These are phyloP conservation scores for Epichloe festucae DNA, from an alignment of 2,329 filamentous ascomycete genomes.

Conservation along the genomic window DNA sequence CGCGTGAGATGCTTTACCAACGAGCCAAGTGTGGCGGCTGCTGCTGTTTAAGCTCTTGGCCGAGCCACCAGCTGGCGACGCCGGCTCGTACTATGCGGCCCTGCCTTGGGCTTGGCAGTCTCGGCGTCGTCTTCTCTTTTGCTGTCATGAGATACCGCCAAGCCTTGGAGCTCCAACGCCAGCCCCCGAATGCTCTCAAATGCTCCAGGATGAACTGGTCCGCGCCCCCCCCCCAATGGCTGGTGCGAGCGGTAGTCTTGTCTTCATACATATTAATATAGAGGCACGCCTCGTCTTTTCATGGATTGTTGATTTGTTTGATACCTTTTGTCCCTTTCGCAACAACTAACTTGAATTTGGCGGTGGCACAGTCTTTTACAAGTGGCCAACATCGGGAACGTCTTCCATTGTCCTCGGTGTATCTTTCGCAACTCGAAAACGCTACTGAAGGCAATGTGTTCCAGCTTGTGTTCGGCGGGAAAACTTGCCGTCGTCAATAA, in stretches of 20 bases:
- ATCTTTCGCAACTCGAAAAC: not conserved
- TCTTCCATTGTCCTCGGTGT: not conserved
- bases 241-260: not conserved
- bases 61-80: slow-evolving; percentile 1
- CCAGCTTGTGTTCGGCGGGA: not conserved
- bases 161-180: slow-evolving; percentile 8
- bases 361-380: not conserved
- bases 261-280: slow-evolving; percentile 3
- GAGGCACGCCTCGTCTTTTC: not conserved
- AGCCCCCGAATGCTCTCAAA: not conserved
- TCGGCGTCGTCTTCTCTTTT: slow-evolving; percentile 8
- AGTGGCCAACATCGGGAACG: not conserved
- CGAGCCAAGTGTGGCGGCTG: not conserved
- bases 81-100: slow-evolving; percentile 1
- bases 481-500: not conserved
- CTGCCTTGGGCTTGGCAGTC: slow-evolving; percentile 10
- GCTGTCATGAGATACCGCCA: slow-evolving; percentile 8
- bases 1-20: not conserved
- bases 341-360: not conserved
- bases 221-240: not conserved
- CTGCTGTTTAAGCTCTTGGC: not conserved
- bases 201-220: slow-evolving; percentile 1
- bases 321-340: not conserved
- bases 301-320: not conserved
- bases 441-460: not conserved